These are phyloP conservation scores for Candida tunisiensis DNA, from an alignment of 1,139 yeast genomes.

Conservation along the genomic window DNA sequence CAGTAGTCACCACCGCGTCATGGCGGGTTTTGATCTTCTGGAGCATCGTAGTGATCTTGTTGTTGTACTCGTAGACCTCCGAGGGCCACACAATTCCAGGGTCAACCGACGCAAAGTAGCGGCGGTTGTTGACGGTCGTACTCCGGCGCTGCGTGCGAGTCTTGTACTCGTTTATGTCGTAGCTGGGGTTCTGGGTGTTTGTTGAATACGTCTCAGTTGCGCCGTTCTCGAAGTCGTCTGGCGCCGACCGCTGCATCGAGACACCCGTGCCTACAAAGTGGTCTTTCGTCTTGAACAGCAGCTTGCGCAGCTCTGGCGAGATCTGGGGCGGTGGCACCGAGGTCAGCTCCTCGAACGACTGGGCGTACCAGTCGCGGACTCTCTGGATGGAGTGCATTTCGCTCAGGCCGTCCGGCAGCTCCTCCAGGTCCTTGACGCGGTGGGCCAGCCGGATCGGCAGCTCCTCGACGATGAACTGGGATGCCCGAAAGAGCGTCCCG, in stretches of 20 bases:
- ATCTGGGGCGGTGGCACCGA: constrained; percentile 21
- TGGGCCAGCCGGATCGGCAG: constrained; percentile 77
- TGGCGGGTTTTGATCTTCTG: constrained; percentile 66
- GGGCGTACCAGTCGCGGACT: constrained; percentile 85
- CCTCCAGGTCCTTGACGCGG: constrained; percentile 70
- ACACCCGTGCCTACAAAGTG: too few species aligned
- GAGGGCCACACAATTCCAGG: constrained; percentile 44
- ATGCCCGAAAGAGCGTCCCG: constrained; percentile 68
- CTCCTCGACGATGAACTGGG: constrained; percentile 75
- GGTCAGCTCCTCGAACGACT: constrained; percentile 71
- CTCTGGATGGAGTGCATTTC: constrained; percentile 59
- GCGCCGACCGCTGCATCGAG: constrained; percentile 3
- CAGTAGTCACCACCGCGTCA: constrained; percentile 86
- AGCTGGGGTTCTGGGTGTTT: constrained; percentile 5
- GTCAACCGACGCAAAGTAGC: constrained; percentile 47
- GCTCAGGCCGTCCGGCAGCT: constrained; percentile 58
- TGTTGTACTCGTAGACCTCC: constrained; percentile 60
- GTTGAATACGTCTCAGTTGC: not conserved
- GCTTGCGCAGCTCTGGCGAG: constrained; percentile 11
- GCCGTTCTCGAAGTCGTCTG: not conserved
- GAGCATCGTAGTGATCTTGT: constrained; percentile 45
- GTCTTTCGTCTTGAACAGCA: constrained; percentile 14
- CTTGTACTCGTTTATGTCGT: constrained; percentile 5
- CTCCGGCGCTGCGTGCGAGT: not conserved
- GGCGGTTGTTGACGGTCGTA: constrained; percentile 15